phyloP scores from a whole-genome alignment of 2,329 filamentous ascomycete species.

The Fusarium miscanthi region DNA sequence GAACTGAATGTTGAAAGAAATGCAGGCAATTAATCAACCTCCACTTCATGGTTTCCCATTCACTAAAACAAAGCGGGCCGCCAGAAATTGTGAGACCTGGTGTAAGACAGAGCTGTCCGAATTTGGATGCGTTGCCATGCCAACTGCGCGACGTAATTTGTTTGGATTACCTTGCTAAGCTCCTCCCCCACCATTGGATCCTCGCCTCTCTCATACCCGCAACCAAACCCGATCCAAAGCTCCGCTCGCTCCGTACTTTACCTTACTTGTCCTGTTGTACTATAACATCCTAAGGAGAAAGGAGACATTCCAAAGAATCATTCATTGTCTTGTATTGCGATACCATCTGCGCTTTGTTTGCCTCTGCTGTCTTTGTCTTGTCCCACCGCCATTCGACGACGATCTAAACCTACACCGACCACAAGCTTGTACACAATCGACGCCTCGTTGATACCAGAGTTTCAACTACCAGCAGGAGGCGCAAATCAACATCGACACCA shows the following conservation, averaged over 20 bases:
- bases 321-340: conserved; percentile 17
- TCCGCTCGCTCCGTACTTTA: conserved; percentile 33
- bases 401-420: conserved; percentile 27
- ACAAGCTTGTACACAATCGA: not conserved
- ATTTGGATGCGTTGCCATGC: conserved; percentile 20
- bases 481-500: conserved; percentile 8
- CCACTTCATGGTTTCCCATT: conserved; percentile 18
- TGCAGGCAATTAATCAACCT: conserved; percentile 32
- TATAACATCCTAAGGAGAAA: conserved; percentile 19
- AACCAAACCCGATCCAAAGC: conserved; percentile 31
- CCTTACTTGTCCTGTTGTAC: conserved; percentile 9
- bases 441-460: conserved; percentile 31
- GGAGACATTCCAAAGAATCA: conserved; percentile 14
- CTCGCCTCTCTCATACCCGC: conserved; percentile 16
- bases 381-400: conserved; percentile 2
- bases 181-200: conserved; percentile 29
- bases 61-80: conserved; percentile 31
- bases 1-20: conserved; percentile 23
- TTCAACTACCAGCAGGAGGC: conserved; percentile 17
- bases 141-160: conserved; percentile 40
- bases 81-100: conserved; percentile 16
- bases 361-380: not conserved
- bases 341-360: conserved; percentile 4
- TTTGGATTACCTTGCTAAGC: conserved; percentile 27
- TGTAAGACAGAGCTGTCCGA: conserved; percentile 12